phyloP scores from a whole-genome alignment of 495 filamentous ascomycete species.

The Aspergillus bertholletiae region DNA sequence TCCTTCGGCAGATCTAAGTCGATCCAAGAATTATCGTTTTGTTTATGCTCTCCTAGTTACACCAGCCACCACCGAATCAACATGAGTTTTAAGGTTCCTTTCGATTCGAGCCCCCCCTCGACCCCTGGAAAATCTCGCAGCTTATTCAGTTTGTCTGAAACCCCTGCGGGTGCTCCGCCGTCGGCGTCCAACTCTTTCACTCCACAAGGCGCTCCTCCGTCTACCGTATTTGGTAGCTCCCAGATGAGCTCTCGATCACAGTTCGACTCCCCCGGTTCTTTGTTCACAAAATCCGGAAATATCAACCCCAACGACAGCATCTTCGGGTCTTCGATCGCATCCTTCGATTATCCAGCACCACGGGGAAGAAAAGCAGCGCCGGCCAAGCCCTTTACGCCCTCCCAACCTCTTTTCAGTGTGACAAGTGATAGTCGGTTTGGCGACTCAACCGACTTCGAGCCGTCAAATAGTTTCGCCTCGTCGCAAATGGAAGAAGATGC shows the following conservation, averaged over 20 bases:
- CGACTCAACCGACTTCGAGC: conserved; percentile 28
- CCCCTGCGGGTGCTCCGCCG: conserved; percentile 72
- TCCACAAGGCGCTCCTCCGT: conserved; percentile 65
- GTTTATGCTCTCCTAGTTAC: neutral
- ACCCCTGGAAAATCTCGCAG: conserved; percentile 43
- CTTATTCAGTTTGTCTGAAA: conserved; percentile 61
- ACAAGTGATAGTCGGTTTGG: conserved; percentile 42
- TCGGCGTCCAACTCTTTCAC: conserved; percentile 67
- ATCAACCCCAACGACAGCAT: conserved; percentile 42
- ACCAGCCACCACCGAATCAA: conserved; percentile 6
- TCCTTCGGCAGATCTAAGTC: neutral
- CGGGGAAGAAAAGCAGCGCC: conserved; percentile 27
- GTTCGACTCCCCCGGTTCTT: conserved; percentile 29
- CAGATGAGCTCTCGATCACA: conserved; percentile 47
- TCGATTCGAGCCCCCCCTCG: conserved; percentile 34
- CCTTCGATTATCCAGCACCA: conserved; percentile 30
- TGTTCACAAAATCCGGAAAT: conserved; percentile 38
- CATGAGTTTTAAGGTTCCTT: conserved; percentile 40
- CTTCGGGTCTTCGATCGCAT: conserved; percentile 41
- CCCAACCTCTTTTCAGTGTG: conserved; percentile 33
- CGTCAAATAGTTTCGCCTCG: conserved; percentile 26
- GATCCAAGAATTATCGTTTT: neutral
- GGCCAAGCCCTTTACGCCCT: conserved; percentile 21
- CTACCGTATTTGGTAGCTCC: conserved; percentile 62
- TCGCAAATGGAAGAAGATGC: conserved; percentile 33